Percentiles rank a stretch among this genome's conserved stretches.
Conservation (phyloP, 2,329 filamentous ascomycete species). For the Pseudohalonectria lignicola region DNA sequence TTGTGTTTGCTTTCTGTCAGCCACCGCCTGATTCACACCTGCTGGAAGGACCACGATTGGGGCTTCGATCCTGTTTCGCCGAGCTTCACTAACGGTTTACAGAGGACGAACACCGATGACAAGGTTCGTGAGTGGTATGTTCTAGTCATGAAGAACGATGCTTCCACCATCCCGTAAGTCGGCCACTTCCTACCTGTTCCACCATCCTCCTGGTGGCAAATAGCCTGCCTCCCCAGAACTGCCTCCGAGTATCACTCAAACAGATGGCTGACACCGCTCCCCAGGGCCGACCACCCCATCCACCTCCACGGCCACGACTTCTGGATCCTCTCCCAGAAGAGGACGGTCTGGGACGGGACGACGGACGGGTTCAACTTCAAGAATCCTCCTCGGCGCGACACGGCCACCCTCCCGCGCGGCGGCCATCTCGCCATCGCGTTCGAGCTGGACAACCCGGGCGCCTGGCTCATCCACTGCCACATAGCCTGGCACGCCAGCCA, state of each 20-base stretch:
- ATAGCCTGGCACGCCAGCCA: conserved; percentile 9
- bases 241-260: not conserved
- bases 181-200: not conserved
- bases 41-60: no score
- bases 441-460: conserved; percentile 21
- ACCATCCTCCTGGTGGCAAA: not conserved
- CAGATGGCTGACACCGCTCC: not conserved
- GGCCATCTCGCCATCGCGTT: conserved; percentile 21
- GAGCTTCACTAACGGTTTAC: no score
- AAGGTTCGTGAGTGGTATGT: conserved; percentile 18
- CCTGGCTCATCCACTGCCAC: conserved; percentile 18
- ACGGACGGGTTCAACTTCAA: conserved; percentile 9
- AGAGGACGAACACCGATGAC: no score
- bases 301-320: conserved; percentile 43
- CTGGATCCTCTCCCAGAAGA: conserved; percentile 25
- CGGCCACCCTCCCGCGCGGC: conserved; percentile 17
- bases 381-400: conserved; percentile 27
- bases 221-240: conserved; percentile 3
- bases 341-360: conserved; percentile 9
- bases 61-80: no score
- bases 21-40: no score
- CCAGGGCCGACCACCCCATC: conserved; percentile 27
- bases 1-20: no score
- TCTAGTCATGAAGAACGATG: conserved; percentile 15
- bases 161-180: conserved; percentile 5